Evolutionary conservation across 1,139 yeast species (phyloP), one percentile per base, ranked within the genome.

Genomic region (Hanseniaspora uvarum): DNA sequence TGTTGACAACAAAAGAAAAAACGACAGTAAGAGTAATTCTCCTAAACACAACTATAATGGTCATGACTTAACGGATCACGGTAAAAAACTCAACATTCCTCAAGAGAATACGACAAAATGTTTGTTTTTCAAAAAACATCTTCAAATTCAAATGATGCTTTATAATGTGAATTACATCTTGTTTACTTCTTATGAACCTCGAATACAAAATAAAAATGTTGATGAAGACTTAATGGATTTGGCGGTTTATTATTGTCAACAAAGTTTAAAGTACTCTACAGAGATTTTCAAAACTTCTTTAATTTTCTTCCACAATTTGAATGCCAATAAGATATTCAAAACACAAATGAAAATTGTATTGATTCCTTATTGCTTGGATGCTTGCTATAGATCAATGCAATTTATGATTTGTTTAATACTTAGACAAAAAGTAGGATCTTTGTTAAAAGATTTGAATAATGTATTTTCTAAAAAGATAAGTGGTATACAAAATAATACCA

Each of bases 371-470:
- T 65, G 76, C 60, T 62, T 76, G 60, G 71, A 75, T 50, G 66
- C 74, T 36, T 77, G 77, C 52, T 79, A 75, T 58, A 66, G 80
- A 57, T 73, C 79, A 3, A 68, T 74, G 59, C 79, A 76, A 58
- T 75, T 75, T 58, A 65, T 76, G 63, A 75, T 76, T n/a, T 75
- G 79, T 37, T 61, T 76, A 59, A 71, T 75, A 36, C 59, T 75
- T 50, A 68, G 80, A 62, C 69, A 72, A 1, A 67, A 70, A 60
- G 70, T 73, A 63, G 74, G 74, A 0, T 73, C 73, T n/a, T 21
- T 50, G 26, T 63, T 70, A 55, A 68, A 65, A 23, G 69, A 67
- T 43, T 58, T 64, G 59, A 61, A 61, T 24, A 68, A 65, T 45
- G 61, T 60, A 21, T 57, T 64, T 2, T 59, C 64, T 18, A 56